Evolutionary conservation across 495 filamentous ascomycete genomes (phyloP).

Genomic region (Ramalina intermedia): DNA sequence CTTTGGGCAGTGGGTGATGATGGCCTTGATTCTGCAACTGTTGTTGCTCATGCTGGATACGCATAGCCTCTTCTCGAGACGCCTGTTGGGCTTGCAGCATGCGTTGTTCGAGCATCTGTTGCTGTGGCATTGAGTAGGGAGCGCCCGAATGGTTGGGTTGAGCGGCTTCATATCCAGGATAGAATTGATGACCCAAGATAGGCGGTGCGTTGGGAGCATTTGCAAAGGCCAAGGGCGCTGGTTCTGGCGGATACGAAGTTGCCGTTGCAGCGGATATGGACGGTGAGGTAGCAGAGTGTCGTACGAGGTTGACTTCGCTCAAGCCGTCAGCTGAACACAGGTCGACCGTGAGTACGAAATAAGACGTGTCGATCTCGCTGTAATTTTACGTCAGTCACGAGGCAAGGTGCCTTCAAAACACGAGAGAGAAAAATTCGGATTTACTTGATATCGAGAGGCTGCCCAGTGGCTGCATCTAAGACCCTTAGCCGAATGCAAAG

Average conservation of each 20-base stretch:
- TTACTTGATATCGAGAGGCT: constrained; percentile 83
- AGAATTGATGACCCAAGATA: neutral
- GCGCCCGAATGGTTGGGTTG: constrained; percentile 1
- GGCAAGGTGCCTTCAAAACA: neutral
- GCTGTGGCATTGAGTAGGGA: neutral
- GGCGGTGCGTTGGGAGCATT: neutral
- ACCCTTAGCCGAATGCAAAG: constrained; percentile 82
- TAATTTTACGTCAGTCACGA: constrained; percentile 11
- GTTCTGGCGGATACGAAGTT: constrained; percentile 52
- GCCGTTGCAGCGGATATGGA: constrained; percentile 77
- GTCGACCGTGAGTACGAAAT: constrained; percentile 88
- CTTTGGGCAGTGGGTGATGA: neutral
- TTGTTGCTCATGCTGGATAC: constrained; percentile 3
- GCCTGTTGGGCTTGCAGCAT: neutral
- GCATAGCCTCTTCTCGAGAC: constrained; percentile 1
- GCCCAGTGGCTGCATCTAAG: constrained; percentile 60
- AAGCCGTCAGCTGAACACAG: constrained; percentile 73
- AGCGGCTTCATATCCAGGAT: constrained; percentile 2
- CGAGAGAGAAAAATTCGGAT: constrained; percentile 15
- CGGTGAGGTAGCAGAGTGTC: constrained; percentile 72
- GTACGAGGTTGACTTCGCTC: constrained; percentile 88
- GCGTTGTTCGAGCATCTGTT: neutral
- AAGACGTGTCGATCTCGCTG: constrained; percentile 68
- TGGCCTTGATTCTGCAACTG: neutral
- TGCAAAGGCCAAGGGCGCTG: neutral